Evolutionary conservation across 2,329 filamentous ascomycete species (phyloP), one percentile per base, ranked within the genome.

Genomic region (Cryphonectria japonica): DNA sequence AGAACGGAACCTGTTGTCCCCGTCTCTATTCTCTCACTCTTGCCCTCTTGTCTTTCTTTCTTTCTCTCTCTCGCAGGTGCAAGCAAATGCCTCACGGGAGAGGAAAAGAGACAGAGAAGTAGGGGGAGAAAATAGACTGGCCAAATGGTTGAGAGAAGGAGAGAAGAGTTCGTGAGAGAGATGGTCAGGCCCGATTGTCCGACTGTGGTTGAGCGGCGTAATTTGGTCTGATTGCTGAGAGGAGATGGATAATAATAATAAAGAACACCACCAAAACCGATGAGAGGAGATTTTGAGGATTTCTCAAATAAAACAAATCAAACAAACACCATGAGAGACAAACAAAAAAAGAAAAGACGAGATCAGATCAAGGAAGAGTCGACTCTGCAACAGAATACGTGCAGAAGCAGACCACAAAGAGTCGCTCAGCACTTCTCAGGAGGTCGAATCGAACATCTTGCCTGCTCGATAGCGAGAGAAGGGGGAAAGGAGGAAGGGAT

Each of bases 391-490:
- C 69, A 75, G 75, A 75, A 74, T 76, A 39, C 22, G 78, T 75
- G 78, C 76, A 78, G 78, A 82, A 86, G 85, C 85, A 86, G 85
- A 87, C 85, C 86, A 83, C 83, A 76, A 79, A 80, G 81, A 86
- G 85, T 85, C 85, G 85, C 83, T 83, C 83, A 82, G 76, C 78
- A 80, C 79, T 79, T 84, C 83, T 84, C 76, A 88, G 79, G 87
- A 82, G 82, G 80, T 81, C 78, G 77, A 84, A 80, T 83, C 84
- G 83, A 86, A 86, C 85, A 88, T 87, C 79, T 83, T 83, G 83
- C 79, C 81, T 80, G 81, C 80, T 83, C 81, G 84, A 84, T 87
- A 83, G 84, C 84, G 80, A 80, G 76, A 78, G 78, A 79, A 79
- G 81, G 80, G 76, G 76, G 74, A 74, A 76, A 75, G 78, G 77